phyloP scores from a whole-genome alignment of 805 yeast species.

The Candida ulmi region DNA sequence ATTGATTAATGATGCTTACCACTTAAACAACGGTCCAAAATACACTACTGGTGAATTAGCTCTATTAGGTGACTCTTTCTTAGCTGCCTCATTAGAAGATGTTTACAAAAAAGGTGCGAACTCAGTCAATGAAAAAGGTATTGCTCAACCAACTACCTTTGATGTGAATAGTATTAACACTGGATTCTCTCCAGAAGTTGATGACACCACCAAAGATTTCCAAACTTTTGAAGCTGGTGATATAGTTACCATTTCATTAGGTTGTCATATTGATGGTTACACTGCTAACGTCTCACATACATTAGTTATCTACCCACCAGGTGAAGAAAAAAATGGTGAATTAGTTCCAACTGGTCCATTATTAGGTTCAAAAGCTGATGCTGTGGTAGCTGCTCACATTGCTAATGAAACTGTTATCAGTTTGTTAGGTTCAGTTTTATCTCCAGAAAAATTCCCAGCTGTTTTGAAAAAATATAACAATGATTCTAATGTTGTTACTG shows the following conservation, averaged over 20 bases:
- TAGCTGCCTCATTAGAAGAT: conserved; percentile 51
- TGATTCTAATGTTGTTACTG: conserved; percentile 46
- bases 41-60: conserved; percentile 65
- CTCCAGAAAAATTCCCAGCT: conserved; percentile 72
- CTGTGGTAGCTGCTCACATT: conserved; percentile 80
- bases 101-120: conserved; percentile 49
- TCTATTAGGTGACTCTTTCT: conserved; percentile 71
- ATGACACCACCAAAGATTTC: conserved; percentile 39
- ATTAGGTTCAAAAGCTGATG: conserved; percentile 82
- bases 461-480: conserved; percentile 31
- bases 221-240: conserved; percentile 66
- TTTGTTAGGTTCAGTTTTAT: conserved; percentile 63
- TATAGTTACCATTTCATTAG: conserved; percentile 76
- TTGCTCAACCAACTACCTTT: conserved; percentile 85
- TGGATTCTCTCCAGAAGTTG: conserved; percentile 86
- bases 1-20: conserved; percentile 72
- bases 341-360: conserved; percentile 67
- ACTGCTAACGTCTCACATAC: conserved; percentile 86
- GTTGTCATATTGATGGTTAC: conserved; percentile 94
- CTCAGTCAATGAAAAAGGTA: conserved; percentile 79
- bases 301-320: conserved; percentile 72
- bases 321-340: conserved; percentile 31
- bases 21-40: conserved; percentile 37
- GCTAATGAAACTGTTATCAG: conserved; percentile 85
- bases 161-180: conserved; percentile 73